Base-by-base conservation (phyloP, 2,329 filamentous ascomycete genomes). In the Fusarium sp. region DNA sequence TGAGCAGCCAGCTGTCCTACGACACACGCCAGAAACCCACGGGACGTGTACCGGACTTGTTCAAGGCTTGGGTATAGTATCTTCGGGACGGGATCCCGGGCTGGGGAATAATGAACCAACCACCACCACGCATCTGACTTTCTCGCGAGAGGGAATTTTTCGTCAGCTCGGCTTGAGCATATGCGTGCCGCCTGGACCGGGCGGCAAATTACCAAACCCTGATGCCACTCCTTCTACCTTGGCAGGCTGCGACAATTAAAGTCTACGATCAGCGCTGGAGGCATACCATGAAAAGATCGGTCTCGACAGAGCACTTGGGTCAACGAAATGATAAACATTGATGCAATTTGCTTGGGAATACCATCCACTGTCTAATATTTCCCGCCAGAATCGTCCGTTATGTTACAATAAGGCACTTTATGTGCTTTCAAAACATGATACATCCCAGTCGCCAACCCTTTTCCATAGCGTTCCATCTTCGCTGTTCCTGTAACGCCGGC, bases 401-500 rank as follows among this genome's bases (percentile, higher is more conserved):
- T 73, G 58, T 33, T 74, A 74, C 72, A 74, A 69, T 42, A 33
- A 52, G 58, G 45, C 47, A 52, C 27, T 29, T n/a, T 58, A 40
- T 59, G 62, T 63, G 63, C 65, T 59, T 71, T 54, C 60, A 50
- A 59, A 71, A 58, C 63, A 65, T 61, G 33, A 56, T 65, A 61
- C 59, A 42, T 47, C 59, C 40, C 38, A 63, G 54, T 59, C 54
- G 45, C 36, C 68, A 73, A 63, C 50, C 65, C 72, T 74, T 74
- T 74, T 74, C 62, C 56, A 66, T 66, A 74, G 72, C 72, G 63
- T 62, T 54, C 42, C 65, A 50, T 70, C 42, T 38, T 75, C 61
- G 73, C 69, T 75, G 63, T 68, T 74, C 63, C 65, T 66, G 47
- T 70, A 80, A 81, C 80, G 78, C 80, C 79, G 54, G 76, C 76